phyloP scores from a whole-genome alignment of 768 basidiomycete genomes.

The Lactarius hengduanensis region DNA sequence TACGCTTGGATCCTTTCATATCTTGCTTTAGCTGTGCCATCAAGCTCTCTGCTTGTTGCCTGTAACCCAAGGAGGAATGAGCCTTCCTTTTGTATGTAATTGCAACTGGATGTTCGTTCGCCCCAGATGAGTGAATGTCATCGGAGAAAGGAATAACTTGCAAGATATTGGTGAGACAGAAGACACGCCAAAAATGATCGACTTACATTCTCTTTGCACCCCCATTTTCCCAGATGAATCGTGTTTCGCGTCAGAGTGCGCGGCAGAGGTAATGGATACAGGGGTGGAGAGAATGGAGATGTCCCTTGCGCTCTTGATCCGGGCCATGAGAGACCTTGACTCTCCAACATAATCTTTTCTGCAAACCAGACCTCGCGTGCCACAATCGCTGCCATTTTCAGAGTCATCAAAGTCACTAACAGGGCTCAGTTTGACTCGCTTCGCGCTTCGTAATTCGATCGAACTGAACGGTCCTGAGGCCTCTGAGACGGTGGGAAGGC shows the following conservation, averaged over 20 bases:
- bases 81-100: slow-evolving; percentile 36
- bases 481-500: slow-evolving; percentile 50
- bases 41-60: slow-evolving; percentile 71
- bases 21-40: slow-evolving; percentile 87
- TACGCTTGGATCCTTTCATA: slow-evolving; percentile 68
- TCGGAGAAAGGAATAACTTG: not conserved
- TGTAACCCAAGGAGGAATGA: slow-evolving; percentile 66
- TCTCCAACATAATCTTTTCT: slow-evolving; percentile 76
- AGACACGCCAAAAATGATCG: not conserved
- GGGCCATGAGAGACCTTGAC: slow-evolving; percentile 72
- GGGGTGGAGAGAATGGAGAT: slow-evolving; percentile 73
- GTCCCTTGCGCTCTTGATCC: slow-evolving; percentile 74
- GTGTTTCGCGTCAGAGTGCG: not conserved
- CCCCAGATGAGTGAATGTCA: not conserved
- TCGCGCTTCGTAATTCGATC: slow-evolving; percentile 63
- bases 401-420: slow-evolving; percentile 55
- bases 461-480: slow-evolving; percentile 44
- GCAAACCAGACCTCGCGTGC: slow-evolving; percentile 49
- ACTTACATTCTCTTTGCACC: slow-evolving; percentile 4
- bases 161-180: not conserved
- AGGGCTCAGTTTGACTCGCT: slow-evolving; percentile 78
- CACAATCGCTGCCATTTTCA: slow-evolving; percentile 46
- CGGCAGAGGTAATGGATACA: slow-evolving; percentile 41
- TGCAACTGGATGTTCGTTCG: not conserved
- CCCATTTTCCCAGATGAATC: not conserved